A percentile compares a stretch with the other conserved stretches of the same genome.
These are phyloP conservation scores for Bryopsis sp. DNA, from an alignment of 139 green algal species.

Conservation along the genomic window DNA sequence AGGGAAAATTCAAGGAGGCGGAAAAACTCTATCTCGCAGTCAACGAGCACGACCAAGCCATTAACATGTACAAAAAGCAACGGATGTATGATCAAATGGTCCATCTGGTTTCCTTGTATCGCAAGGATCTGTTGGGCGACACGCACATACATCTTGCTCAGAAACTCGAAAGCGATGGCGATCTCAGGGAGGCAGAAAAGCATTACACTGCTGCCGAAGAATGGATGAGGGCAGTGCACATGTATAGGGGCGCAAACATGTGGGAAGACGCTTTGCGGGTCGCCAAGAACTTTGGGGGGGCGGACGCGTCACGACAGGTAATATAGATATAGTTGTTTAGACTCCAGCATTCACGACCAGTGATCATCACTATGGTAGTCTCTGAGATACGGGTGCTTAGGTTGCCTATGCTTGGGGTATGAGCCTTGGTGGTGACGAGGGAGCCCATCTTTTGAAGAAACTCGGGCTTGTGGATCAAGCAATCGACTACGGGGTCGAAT, in stretches of 20 bases:
- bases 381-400: too few relatives aligned
- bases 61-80: slow-evolving; percentile 73
- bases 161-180: slow-evolving; percentile 51
- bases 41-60: slow-evolving; percentile 56
- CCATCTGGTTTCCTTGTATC: slow-evolving; percentile 50
- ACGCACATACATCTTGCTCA: slow-evolving; percentile 40
- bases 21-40: slow-evolving; percentile 61
- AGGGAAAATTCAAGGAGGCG: slow-evolving; percentile 50
- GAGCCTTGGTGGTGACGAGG: slow-evolving; percentile 56
- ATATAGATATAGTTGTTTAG: neutral
- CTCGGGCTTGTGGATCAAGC: slow-evolving; percentile 53
- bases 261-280: slow-evolving; percentile 75
- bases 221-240: slow-evolving; percentile 73
- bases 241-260: slow-evolving; percentile 44
- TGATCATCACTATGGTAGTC: neutral
- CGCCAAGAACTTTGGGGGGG: slow-evolving; percentile 66
- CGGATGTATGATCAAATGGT: slow-evolving; percentile 65
- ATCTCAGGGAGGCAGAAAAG: slow-evolving; percentile 59
- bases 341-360: neutral
- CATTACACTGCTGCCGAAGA: slow-evolving; percentile 69
- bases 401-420: slow-evolving; percentile 73
- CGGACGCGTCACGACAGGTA: slow-evolving; percentile 60
- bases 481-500: slow-evolving; percentile 63
- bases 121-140: slow-evolving; percentile 40
- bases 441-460: slow-evolving; percentile 45